Conservation (phyloP, 805 yeast species). For the Brettanomyces bruxellensis region DNA sequence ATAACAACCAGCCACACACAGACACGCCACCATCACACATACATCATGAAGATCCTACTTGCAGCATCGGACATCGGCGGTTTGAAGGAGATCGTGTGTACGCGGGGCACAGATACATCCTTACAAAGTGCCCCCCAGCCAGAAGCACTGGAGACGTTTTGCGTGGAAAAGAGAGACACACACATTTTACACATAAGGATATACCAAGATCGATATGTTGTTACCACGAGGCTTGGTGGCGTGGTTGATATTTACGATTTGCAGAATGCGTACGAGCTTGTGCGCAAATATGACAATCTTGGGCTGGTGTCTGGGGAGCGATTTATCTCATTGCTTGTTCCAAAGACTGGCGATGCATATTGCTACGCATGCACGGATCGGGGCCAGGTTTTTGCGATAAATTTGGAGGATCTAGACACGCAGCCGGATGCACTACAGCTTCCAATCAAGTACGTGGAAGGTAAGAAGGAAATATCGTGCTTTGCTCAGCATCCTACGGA, state of each 20-base stretch:
- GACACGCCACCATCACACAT: not conserved
- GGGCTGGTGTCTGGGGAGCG: conserved; percentile 19
- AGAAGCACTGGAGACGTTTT: conserved; percentile 30
- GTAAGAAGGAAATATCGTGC: conserved; percentile 29
- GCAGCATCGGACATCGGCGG: conserved; percentile 63
- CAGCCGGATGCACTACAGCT: conserved; percentile 5
- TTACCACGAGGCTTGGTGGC: conserved; percentile 38
- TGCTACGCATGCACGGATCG: conserved; percentile 26
- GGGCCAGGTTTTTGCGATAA: conserved; percentile 24
- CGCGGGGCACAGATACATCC: conserved; percentile 73
- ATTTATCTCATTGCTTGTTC: conserved; percentile 27
- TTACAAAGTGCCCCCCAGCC: conserved; percentile 60
- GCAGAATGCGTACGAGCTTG: conserved; percentile 10
- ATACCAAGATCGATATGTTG: conserved; percentile 24
- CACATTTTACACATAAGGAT: conserved; percentile 25
- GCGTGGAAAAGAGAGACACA: conserved; percentile 17
- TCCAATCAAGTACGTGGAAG: not conserved
- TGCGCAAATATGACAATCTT: conserved; percentile 10
- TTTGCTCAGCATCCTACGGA: conserved; percentile 39
- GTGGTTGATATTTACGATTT: conserved; percentile 30
- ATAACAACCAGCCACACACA: too few species aligned
- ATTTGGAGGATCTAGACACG: conserved; percentile 9
- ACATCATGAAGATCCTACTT: conserved; percentile 50
- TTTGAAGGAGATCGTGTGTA: conserved; percentile 54
- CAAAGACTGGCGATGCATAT: conserved; percentile 10